Conservation (phyloP, 768 basidiomycete genomes). For the Tremella mesenterica region DNA sequence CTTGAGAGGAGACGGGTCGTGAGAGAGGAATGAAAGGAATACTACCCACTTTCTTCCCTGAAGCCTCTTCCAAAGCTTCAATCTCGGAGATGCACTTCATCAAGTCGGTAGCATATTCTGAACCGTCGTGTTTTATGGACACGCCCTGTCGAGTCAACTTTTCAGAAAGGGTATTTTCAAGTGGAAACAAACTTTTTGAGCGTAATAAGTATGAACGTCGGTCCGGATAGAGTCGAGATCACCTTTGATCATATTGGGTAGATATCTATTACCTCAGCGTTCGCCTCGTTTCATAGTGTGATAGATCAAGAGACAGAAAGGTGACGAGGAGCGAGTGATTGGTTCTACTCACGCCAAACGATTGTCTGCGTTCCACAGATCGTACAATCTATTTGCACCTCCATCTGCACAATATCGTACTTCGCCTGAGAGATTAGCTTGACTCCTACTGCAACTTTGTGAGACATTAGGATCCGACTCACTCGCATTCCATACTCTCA, state of each 20-base stretch:
- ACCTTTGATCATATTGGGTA: slow-evolving; percentile 83
- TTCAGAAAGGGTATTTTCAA: too few species aligned
- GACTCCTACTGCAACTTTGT: neutral
- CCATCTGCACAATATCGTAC: slow-evolving; percentile 75
- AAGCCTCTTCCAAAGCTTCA: slow-evolving; percentile 52
- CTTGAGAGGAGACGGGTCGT: too few species aligned
- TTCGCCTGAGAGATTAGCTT: slow-evolving; percentile 10
- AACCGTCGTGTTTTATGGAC: slow-evolving; percentile 56
- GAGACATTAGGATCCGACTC: neutral
- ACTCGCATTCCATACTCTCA: slow-evolving; percentile 52
- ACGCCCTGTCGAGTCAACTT: too few species aligned
- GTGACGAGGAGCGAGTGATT: too few species aligned
- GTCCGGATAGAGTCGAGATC: slow-evolving; percentile 80
- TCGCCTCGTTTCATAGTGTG: too few species aligned
- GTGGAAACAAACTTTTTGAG: too few species aligned
- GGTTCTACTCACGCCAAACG: too few species aligned
- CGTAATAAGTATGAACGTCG: slow-evolving; percentile 66
- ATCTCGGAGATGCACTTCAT: slow-evolving; percentile 78
- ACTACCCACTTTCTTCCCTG: slow-evolving; percentile 46
- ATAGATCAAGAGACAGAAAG: neutral
- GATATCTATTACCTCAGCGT: slow-evolving; percentile 50
- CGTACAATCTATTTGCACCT: slow-evolving; percentile 74
- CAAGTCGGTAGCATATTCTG: slow-evolving; percentile 83
- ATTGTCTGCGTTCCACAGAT: slow-evolving; percentile 46
- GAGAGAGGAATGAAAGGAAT: neutral